Evolutionary conservation across 2,329 filamentous ascomycete species (phyloP), one percentile per base, ranked within the genome.

Genomic region (Aspergillus pseudoglaucus): DNA sequence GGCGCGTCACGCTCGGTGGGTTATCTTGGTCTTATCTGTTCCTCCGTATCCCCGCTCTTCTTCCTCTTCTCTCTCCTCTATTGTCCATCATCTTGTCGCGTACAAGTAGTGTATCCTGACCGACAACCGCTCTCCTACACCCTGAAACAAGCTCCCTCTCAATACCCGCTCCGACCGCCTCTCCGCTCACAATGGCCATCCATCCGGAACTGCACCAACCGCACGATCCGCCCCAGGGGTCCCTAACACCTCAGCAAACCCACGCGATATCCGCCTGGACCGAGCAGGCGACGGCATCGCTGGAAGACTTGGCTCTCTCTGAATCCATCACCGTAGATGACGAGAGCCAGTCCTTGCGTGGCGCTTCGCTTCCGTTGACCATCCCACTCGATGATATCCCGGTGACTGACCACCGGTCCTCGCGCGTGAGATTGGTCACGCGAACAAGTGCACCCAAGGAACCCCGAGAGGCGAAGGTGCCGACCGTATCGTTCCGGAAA

Each of bases 371-470:
- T 23, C 76, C 83, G 4, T 76, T 95, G 46, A 76, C 83, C 43
- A 93, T 95, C 55, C 84, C 88, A 2, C 80, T 95, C 46, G 87
- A 94, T 65, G 80, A 82, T 55, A 56, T 56, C 39, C 53, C 59
- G 25, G 55, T 59, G 45, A 53, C 52, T 44, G 62, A 66, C 54
- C 53, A 54, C 40, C 58, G 53, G 63, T 12, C 15, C 10, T 57
- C 59, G 9, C 61, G 63, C n/a, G 52, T 57, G 39, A 66, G 60
- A 43, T 30, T 62, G 3, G 47, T 53, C 8, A 50, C 47, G 12
- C 52, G 41, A 27, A 18, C 42, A 1, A 22, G 22, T 7, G 30
- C 30, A 18, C 17, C 32, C 6, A 17, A 45, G 43, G 15, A 37
- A 23, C 4, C 17, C 8, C 30, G 39, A 17, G 35, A 38, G 35